Evolutionary conservation across 805 yeast genomes (phyloP), one percentile per base, ranked within the genome.

Genomic region (Myxozyma monticola): DNA sequence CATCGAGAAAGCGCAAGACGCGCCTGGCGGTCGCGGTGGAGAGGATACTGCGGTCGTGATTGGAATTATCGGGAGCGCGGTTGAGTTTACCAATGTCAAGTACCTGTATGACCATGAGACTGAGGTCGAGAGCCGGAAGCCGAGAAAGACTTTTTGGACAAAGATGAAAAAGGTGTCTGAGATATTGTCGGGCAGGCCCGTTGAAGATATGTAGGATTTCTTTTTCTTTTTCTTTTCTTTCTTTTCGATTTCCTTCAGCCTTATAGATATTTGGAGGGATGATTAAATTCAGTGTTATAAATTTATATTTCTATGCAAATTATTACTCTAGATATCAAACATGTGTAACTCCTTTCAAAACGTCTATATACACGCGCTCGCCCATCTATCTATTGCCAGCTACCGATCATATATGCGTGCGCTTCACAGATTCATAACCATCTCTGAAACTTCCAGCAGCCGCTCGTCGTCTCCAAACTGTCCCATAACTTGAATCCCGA

Each of bases 91-190:
- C 9, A 75, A 93, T 8, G 78, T 93, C 49, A 77, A 86, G 66
- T 78, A 77, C 52, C 75, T 91, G 59, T 90, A 86, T 71, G 95
- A 90, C 65, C 84, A 74, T 65, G 98, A 93, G 70, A 88, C 98
- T 15, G 88, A 87, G 61, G 67, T 86, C 31, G 74, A 71, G 20
- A 79, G 74, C 68, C 84, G 99, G 75, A 83, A 93, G 79, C 96
- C 98, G 62, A 89, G 87, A 74, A 71, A 75, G 50, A 83, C 89
- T 42, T 88, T 85, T 70, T 93, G 99, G 99, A 74, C 76, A 42
- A 75, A 75, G 26, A 73, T 83, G 44, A 78, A 95, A 64, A 84
- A 83, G 42, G 79, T 87, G 8, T 46, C 53, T 10, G 56, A 42
- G 35, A 47, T 48, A 17, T 36, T 54, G 34, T 52, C 57, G 18